Conservation (phyloP, 2,329 filamentous ascomycete species). For the Didymella pomorum region DNA sequence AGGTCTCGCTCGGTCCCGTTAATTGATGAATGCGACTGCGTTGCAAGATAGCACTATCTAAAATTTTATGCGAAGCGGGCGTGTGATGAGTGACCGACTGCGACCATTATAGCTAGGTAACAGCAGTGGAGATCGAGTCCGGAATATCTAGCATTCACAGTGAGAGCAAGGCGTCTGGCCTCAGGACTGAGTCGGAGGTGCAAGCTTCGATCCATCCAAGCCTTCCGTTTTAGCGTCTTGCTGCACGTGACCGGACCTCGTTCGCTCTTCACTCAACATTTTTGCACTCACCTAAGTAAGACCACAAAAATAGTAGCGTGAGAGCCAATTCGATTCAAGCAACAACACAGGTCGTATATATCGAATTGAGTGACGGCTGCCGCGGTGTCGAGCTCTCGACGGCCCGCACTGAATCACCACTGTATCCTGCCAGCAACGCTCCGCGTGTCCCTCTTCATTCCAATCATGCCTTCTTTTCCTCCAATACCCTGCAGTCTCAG, state of each 20-base stretch:
- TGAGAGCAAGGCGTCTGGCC: not conserved
- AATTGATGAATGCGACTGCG: not conserved
- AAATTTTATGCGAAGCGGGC: not conserved
- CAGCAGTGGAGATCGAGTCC: not conserved
- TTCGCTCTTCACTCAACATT: not conserved
- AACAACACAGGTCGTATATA: no score
- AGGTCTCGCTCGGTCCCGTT: not conserved
- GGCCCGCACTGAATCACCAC: not conserved
- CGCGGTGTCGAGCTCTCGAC: no score
- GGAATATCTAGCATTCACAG: not conserved
- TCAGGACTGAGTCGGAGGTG: not conserved
- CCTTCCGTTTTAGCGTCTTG: no score
- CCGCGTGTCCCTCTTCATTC: conserved; percentile 5
- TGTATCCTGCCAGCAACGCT: not conserved
- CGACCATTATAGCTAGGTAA: no score
- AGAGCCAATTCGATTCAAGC: no score
- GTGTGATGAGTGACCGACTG: not conserved
- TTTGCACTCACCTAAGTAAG: not conserved
- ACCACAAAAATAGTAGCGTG: no score
- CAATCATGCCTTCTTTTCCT: conserved; percentile 29
- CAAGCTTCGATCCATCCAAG: no score
- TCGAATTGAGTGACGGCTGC: no score
- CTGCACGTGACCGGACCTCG: not conserved
- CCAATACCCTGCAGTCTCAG: conserved; percentile 26
- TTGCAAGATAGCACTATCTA: not conserved